A percentile compares a stretch with the other conserved stretches of the same genome.
Evolutionary conservation across 2,329 filamentous ascomycete genomes (phyloP).

Genomic region (Nigrospora osmanthi): DNA sequence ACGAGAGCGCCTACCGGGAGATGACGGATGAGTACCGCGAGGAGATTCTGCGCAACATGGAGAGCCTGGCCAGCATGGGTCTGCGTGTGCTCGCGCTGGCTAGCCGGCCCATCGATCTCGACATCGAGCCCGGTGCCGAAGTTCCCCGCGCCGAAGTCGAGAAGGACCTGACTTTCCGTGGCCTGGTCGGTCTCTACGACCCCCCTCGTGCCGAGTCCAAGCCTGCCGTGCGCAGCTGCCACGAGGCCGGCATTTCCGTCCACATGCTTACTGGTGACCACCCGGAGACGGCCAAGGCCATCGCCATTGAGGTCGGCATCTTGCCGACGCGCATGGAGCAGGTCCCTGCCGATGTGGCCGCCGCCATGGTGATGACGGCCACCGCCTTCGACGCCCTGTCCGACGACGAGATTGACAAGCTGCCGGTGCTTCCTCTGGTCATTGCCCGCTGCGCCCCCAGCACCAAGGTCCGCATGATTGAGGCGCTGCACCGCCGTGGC

Average conservation of each 20-base stretch:
- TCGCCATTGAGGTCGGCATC: conserved; percentile 55
- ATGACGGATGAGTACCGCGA: conserved; percentile 41
- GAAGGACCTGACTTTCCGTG: conserved; percentile 53
- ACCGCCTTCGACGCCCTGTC: conserved; percentile 55
- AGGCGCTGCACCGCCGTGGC: conserved; percentile 58
- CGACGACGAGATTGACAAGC: conserved; percentile 54
- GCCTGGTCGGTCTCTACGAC: conserved; percentile 63
- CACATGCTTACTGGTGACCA: conserved; percentile 65
- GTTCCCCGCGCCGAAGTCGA: conserved; percentile 48
- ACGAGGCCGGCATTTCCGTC: conserved; percentile 55
- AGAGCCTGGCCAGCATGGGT: conserved; percentile 45
- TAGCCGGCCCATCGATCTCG: conserved; percentile 32
- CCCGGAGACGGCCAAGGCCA: conserved; percentile 53
- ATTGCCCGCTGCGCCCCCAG: conserved; percentile 62
- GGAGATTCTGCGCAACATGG: conserved; percentile 53
- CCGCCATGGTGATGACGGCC: conserved; percentile 57
- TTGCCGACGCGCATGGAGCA: conserved; percentile 51
- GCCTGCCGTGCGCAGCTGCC: conserved; percentile 49
- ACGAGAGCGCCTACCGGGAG: conserved; percentile 18
- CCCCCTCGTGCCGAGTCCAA: conserved; percentile 62
- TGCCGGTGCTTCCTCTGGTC: conserved; percentile 59
- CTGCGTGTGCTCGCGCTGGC: conserved; percentile 62
- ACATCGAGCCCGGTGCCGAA: conserved; percentile 16
- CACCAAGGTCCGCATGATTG: conserved; percentile 69
- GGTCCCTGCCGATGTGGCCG: conserved; percentile 43